phyloP scores from a whole-genome alignment of 1,139 yeast genomes.

The Kluyveromyces sp. region DNA sequence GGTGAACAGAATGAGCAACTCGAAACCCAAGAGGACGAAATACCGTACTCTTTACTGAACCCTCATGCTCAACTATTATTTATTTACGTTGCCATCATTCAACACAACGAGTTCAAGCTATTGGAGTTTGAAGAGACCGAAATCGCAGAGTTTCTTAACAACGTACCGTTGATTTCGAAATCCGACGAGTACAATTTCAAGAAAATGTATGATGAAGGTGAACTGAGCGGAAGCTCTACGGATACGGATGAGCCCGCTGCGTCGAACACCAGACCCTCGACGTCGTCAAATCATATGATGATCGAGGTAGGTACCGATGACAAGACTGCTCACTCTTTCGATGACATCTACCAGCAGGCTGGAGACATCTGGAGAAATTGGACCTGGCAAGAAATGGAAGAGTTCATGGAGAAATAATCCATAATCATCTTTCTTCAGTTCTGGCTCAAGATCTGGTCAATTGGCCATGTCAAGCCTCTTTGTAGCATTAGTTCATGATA shows the following conservation, averaged over 20 bases:
- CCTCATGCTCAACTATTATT: slow-evolving; percentile 76
- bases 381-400: slow-evolving; percentile 67
- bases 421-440: neutral
- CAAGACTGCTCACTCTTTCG: slow-evolving; percentile 36
- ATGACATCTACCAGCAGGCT: slow-evolving; percentile 59
- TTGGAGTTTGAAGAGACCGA: slow-evolving; percentile 88
- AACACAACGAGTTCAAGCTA: slow-evolving; percentile 69
- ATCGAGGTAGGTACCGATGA: slow-evolving; percentile 32
- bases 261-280: slow-evolving; percentile 9
- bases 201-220: slow-evolving; percentile 21
- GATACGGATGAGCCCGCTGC: slow-evolving; percentile 10
- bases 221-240: slow-evolving; percentile 9
- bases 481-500: neutral
- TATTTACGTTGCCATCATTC: slow-evolving; percentile 69
- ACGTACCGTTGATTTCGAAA: slow-evolving; percentile 37
- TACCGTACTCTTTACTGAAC: slow-evolving; percentile 64
- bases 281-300: slow-evolving; percentile 22
- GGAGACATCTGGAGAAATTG: slow-evolving; percentile 88
- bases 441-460: neutral
- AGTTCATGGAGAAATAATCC: slow-evolving; percentile 17
- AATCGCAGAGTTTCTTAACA: slow-evolving; percentile 67
- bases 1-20: slow-evolving; percentile 5
- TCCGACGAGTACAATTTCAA: slow-evolving; percentile 29
- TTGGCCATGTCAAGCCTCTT: slow-evolving; percentile 25
- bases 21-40: slow-evolving; percentile 17